Base-by-base conservation (phyloP, 805 yeast species). In the Wickerhamiella azyma region DNA sequence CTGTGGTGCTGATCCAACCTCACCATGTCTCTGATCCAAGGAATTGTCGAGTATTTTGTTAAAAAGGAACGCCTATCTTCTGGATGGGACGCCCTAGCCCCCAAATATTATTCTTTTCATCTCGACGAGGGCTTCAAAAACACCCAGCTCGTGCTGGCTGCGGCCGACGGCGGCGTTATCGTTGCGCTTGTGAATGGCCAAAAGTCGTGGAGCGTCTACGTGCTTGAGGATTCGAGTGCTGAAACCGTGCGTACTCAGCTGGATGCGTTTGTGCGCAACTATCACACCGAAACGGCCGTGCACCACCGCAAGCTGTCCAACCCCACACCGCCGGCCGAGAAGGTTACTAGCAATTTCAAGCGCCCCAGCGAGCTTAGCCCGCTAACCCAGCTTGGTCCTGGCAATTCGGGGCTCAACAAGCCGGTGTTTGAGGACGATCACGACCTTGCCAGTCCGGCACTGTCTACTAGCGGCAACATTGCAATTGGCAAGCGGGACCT, bases 391-490 rank as follows among this genome's bases (percentile, higher is more conserved):
- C 28, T 16, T 18, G 42, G 16, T 16, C 49, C 39, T 19, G 26
- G 47, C 2, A 51, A 51, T 16, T 52, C 60, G 3, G 56, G 56
- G 21, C 14, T 24, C 4, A 55, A 54, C 2, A 65, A 66, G 6
- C 70, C 70, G 1, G 68, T 65, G 6, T 66, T 71, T 51, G 76
- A 71, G 37, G 74, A 71, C 52, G 70, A 66, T 47, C 59, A 59
- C 45, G 60, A 62, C 39, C 50, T 63, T 38, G 42, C 48, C 10
- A 47, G 48, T 17, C 37, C 52, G 37, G 30, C 41, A 8, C 43
- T 50, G 7, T 37, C 48, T 5, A 41, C 36, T 7, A 33, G 37
- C 5, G 33, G 29, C 3, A 29, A 48, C 39, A 9, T 43, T 28
- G 55, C 59, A 6, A 57, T 63, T 37, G 71, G 71, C 24, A 59